Evolutionary conservation across 2,329 filamentous ascomycete genomes (phyloP).

Genomic region (Phaeosphaeria sp.): DNA sequence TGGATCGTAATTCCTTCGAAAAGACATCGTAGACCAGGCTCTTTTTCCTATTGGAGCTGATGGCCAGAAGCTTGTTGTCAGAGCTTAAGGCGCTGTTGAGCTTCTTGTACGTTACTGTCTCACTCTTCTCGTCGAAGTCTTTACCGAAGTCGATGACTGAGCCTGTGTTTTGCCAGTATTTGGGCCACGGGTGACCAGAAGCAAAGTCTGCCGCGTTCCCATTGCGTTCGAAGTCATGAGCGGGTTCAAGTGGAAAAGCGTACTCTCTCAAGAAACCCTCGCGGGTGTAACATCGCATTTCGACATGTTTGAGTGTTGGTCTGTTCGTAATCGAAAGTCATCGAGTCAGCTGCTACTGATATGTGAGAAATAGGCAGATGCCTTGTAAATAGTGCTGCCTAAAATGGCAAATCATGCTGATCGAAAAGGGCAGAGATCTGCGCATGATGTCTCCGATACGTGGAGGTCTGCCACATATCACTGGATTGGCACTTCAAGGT

Average conservation of each 20-base stretch:
- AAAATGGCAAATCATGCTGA: neutral
- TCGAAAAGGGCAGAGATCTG: constrained; percentile 7
- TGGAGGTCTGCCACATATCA: neutral
- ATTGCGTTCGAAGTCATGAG: constrained; percentile 20
- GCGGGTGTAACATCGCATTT: constrained; percentile 3
- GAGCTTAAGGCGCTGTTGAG: constrained; percentile 23
- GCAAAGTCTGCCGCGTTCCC: constrained; percentile 20
- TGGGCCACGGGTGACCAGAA: constrained; percentile 18
- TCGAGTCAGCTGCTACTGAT: neutral
- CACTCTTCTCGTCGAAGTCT: neutral
- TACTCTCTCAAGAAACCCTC: constrained; percentile 20
- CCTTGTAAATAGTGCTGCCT: constrained; percentile 14
- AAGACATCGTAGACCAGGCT: constrained; percentile 31
- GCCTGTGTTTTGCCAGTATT: constrained; percentile 17
- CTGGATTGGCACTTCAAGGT: neutral
- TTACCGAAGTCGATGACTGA: constrained; percentile 16
- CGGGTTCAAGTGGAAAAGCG: constrained; percentile 15
- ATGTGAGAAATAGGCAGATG: neutral
- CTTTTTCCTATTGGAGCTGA: constrained; percentile 17
- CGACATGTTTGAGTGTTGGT: neutral
- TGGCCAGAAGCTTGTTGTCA: constrained; percentile 32
- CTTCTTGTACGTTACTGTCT: constrained; percentile 2
- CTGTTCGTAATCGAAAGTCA: neutral
- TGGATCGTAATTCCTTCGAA: constrained; percentile 27
- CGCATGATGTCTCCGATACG: constrained; percentile 10